A percentile compares a stretch with the other conserved stretches of the same genome.
phyloP scores from a whole-genome alignment of 768 basidiomycete species.

The Russula emetica region DNA sequence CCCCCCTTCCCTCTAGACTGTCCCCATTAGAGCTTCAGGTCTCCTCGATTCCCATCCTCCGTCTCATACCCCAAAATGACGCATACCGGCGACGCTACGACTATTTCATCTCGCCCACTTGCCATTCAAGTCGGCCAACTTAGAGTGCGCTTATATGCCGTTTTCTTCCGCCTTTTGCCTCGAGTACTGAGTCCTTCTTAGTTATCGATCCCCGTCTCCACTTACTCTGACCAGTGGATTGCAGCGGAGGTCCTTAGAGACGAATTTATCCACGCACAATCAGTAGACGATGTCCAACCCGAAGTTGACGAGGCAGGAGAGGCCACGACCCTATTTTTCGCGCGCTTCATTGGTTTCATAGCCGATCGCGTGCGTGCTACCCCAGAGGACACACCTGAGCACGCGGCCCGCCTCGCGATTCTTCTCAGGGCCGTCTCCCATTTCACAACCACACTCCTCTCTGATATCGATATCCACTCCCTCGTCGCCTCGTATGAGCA shows the following conservation, averaged over 20 bases:
- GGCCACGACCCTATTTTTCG: conserved; percentile 71
- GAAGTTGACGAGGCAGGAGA: conserved; percentile 55
- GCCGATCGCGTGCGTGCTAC: conserved; percentile 58
- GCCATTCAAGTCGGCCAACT: conserved; percentile 34
- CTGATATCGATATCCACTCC: conserved; percentile 72
- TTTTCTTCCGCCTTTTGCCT: conserved; percentile 13
- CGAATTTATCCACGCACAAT: conserved; percentile 70
- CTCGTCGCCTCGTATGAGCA: conserved; percentile 70
- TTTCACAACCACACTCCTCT: conserved; percentile 74
- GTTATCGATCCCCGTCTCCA: conserved; percentile 85
- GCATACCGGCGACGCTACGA: conserved; percentile 33
- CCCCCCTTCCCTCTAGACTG: conserved; percentile 19
- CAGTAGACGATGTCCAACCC: conserved; percentile 54
- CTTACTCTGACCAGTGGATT: conserved; percentile 82
- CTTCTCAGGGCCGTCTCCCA: conserved; percentile 71
- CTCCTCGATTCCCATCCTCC: conserved; percentile 20
- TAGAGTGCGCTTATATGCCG: conserved; percentile 35
- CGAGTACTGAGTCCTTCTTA: conserved; percentile 32
- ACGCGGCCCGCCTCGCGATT: conserved; percentile 52
- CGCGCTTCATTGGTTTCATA: conserved; percentile 78
- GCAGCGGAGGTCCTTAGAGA: conserved; percentile 88
- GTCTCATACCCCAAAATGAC: conserved; percentile 34
- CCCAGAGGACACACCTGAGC: conserved; percentile 41
- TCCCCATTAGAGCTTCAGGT: conserved; percentile 19
- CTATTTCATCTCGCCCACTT: conserved; percentile 38